Percentiles rank a stretch among this genome's conserved stretches.
Evolutionary conservation across 805 yeast genomes (phyloP).

Genomic region (Deakozyma indianensis): DNA sequence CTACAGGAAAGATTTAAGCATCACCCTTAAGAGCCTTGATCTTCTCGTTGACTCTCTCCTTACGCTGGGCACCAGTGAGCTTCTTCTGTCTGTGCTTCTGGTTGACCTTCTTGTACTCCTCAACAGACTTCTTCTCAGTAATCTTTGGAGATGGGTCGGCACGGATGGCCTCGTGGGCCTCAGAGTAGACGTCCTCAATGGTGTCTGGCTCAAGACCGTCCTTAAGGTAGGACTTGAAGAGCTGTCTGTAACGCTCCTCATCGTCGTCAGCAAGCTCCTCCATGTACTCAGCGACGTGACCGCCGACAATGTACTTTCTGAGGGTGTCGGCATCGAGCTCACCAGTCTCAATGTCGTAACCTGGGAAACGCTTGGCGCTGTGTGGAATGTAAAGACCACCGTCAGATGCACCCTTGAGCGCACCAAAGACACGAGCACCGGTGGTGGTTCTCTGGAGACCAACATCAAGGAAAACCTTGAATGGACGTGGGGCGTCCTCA

Average conservation of each 20-base stretch:
- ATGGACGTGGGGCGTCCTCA: slow-evolving; percentile 99
- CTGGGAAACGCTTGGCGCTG: slow-evolving; percentile 99
- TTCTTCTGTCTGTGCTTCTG: slow-evolving; percentile 81
- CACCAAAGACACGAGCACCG: slow-evolving; percentile 99
- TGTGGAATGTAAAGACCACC: slow-evolving; percentile 99
- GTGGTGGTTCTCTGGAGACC: slow-evolving; percentile 99
- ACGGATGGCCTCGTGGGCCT: slow-evolving; percentile 93
- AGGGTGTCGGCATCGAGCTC: slow-evolving; percentile 94
- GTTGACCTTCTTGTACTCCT: slow-evolving; percentile 93
- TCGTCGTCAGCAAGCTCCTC: slow-evolving; percentile 99
- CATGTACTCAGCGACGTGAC: slow-evolving; percentile 99
- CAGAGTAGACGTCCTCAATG: slow-evolving; percentile 86
- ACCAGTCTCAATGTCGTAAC: slow-evolving; percentile 98
- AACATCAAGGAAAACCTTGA: slow-evolving; percentile 98
- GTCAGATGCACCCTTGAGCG: slow-evolving; percentile 99
- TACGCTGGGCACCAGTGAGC: slow-evolving; percentile 85
- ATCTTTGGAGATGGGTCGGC: slow-evolving; percentile 87
- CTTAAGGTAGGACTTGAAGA: slow-evolving; percentile 91
- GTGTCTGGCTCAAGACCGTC: slow-evolving; percentile 97
- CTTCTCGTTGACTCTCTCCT: slow-evolving; percentile 80
- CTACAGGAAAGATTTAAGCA: slow-evolving; percentile 4
- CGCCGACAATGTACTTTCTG: slow-evolving; percentile 99
- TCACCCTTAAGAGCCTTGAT: slow-evolving; percentile 55
- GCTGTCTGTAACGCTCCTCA: slow-evolving; percentile 96
- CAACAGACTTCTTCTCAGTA: slow-evolving; percentile 89